These are phyloP conservation scores for Fusarium beomiforme DNA, from an alignment of 2,329 filamentous ascomycete species.

Conservation along the genomic window DNA sequence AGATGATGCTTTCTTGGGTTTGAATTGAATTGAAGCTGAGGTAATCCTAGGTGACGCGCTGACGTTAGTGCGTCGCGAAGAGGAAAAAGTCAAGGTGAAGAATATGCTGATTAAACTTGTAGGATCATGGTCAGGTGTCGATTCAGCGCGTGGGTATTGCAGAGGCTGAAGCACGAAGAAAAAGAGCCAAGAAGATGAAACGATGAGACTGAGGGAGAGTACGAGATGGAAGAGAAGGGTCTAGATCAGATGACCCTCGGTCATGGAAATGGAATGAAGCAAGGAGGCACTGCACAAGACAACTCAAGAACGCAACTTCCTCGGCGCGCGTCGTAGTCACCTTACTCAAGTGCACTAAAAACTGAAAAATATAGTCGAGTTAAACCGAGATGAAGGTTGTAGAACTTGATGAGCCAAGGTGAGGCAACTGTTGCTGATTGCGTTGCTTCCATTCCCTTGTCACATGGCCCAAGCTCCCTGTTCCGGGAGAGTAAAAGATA, in stretches of 20 bases:
- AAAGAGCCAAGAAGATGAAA: slow-evolving; percentile 11
- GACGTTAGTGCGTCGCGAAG: slow-evolving; percentile 9
- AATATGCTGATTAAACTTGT: slow-evolving; percentile 6
- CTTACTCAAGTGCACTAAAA: background rate
- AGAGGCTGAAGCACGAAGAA: slow-evolving; percentile 19
- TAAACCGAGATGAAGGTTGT: slow-evolving; percentile 13
- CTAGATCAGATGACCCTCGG: slow-evolving; percentile 23
- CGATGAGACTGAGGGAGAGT: slow-evolving; percentile 32
- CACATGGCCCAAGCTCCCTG: slow-evolving; percentile 42
- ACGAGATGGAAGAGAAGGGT: slow-evolving; percentile 14
- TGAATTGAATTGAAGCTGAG: slow-evolving; percentile 14
- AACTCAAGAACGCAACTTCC: slow-evolving; percentile 20
- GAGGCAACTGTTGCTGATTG: slow-evolving; percentile 22
- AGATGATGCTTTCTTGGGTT: slow-evolving; percentile 1
- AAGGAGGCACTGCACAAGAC: slow-evolving; percentile 14
- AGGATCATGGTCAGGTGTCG: slow-evolving; percentile 22
- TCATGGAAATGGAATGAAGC: slow-evolving; percentile 1
- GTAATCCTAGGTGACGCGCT: slow-evolving; percentile 15
- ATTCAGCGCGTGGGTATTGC: slow-evolving; percentile 12
- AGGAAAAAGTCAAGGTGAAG: background rate
- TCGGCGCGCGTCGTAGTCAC: background rate
- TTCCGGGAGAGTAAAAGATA: slow-evolving; percentile 8
- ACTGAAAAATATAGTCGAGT: background rate
- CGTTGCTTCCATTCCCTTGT: slow-evolving; percentile 27
- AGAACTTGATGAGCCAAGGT: slow-evolving; percentile 15